phyloP scores from a whole-genome alignment of 768 basidiomycete species.

The Russula sp. region DNA sequence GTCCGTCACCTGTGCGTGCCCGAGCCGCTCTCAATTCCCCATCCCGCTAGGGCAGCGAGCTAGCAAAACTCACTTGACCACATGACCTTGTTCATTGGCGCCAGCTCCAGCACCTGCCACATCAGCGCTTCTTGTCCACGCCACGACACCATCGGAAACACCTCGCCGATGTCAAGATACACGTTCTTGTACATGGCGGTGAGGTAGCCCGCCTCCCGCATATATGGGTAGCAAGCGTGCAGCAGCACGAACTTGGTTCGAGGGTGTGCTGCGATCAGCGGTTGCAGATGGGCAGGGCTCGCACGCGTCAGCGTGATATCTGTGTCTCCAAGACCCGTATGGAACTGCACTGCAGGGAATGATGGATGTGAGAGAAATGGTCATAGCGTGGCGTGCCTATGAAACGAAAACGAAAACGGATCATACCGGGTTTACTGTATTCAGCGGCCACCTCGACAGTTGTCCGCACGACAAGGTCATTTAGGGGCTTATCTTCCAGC shows the following conservation, averaged over 20 bases:
- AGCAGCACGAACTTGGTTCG: conserved; percentile 59
- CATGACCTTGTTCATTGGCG: conserved; percentile 72
- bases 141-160: conserved; percentile 62
- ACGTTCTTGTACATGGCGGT: conserved; percentile 67
- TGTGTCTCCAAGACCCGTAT: conserved; percentile 75
- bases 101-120: conserved; percentile 60
- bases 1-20: conserved; percentile 46
- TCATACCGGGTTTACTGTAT: conserved; percentile 52
- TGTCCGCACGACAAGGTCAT: conserved; percentile 58
- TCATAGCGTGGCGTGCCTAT: too few species aligned
- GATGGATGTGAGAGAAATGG: not conserved
- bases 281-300: conserved; percentile 63
- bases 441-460: conserved; percentile 48
- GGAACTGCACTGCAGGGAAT: conserved; percentile 61
- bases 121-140: conserved; percentile 57
- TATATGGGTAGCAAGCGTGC: conserved; percentile 75
- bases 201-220: conserved; percentile 72
- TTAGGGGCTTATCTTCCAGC: conserved; percentile 54
- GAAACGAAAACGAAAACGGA: not conserved
- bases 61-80: conserved; percentile 61
- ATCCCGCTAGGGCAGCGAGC: not conserved
- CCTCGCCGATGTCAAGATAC: conserved; percentile 74
- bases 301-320: conserved; percentile 54
- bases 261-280: conserved; percentile 58
- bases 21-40: not conserved